Evolutionary conservation across 371 early-diverging fungal genomes (phyloP).

Genomic region (Basidiobolus meristosporus): DNA sequence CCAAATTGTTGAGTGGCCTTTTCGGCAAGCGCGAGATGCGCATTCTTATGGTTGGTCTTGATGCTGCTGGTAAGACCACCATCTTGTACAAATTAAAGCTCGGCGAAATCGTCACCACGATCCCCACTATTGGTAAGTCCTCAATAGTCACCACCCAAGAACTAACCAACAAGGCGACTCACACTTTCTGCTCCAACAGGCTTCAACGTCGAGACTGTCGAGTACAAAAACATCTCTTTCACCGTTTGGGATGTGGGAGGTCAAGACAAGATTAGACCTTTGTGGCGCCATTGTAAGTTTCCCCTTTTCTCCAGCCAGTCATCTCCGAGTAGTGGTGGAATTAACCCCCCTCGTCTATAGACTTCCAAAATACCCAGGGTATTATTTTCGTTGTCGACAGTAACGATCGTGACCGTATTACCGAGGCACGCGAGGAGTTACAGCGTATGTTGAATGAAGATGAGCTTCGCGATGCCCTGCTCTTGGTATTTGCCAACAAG

Average conservation of each 20-base stretch:
- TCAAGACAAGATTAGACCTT: conserved; percentile 87
- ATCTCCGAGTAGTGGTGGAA: conserved; percentile 22
- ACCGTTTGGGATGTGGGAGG: conserved; percentile 97
- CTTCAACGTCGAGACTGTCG: conserved; percentile 94
- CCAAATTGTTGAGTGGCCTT: conserved; percentile 21
- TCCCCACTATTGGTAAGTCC: conserved; percentile 81
- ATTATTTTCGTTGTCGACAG: conserved; percentile 93
- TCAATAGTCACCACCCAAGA: background rate
- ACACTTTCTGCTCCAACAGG: conserved; percentile 24
- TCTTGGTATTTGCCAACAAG: conserved; percentile 82
- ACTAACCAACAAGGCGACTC: too few species aligned
- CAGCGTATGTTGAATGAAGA: conserved; percentile 78
- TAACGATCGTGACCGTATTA: conserved; percentile 80
- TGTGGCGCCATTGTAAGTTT: conserved; percentile 64
- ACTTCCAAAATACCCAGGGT: conserved; percentile 77
- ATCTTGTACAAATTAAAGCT: conserved; percentile 76
- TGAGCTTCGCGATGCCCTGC: conserved; percentile 63
- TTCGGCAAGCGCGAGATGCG: conserved; percentile 67
- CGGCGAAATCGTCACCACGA: conserved; percentile 94
- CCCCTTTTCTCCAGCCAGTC: background rate
- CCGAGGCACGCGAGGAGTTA: conserved; percentile 72
- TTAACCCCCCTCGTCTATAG: conserved; percentile 10
- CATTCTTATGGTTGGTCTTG: conserved; percentile 83
- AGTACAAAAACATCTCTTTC: conserved; percentile 92
- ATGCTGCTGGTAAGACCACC: conserved; percentile 91